Evolutionary conservation across 2,329 filamentous ascomycete species (phyloP).

Genomic region (Colletotrichum higginsianum): DNA sequence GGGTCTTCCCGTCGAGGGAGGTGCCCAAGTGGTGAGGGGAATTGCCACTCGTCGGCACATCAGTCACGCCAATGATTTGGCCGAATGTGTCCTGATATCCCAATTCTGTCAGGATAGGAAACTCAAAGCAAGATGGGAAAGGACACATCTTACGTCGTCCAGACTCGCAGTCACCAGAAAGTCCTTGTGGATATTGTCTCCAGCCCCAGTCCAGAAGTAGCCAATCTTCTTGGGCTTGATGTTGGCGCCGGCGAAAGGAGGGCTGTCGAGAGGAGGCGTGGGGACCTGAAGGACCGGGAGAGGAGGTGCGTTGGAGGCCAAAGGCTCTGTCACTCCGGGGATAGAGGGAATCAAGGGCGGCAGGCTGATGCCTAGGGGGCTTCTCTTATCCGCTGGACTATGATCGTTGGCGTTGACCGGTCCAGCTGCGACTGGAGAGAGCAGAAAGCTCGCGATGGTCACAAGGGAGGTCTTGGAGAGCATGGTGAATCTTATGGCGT

Average conservation of each 20-base stretch:
- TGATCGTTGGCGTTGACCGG: slow-evolving; percentile 22
- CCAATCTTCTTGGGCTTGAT: slow-evolving; percentile 77
- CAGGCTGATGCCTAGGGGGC: slow-evolving; percentile 57
- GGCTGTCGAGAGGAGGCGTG: slow-evolving; percentile 70
- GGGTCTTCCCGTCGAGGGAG: slow-evolving; percentile 69
- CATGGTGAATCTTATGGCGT: neutral
- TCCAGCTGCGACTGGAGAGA: neutral
- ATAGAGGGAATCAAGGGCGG: slow-evolving; percentile 72
- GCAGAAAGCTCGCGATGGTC: slow-evolving; percentile 17
- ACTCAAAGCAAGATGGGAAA: no score
- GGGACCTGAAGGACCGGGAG: slow-evolving; percentile 72
- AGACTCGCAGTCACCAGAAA: slow-evolving; percentile 72
- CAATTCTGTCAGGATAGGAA: neutral
- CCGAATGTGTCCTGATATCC: slow-evolving; percentile 69
- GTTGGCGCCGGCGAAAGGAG: slow-evolving; percentile 66
- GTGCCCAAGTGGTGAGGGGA: slow-evolving; percentile 72
- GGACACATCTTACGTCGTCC: slow-evolving; percentile 63
- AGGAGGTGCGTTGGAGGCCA: slow-evolving; percentile 65
- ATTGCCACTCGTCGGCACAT: slow-evolving; percentile 72
- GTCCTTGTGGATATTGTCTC: slow-evolving; percentile 72
- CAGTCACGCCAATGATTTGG: slow-evolving; percentile 70
- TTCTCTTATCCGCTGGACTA: slow-evolving; percentile 32
- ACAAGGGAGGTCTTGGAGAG: neutral
- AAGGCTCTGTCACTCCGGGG: slow-evolving; percentile 71
- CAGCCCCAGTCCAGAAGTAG: slow-evolving; percentile 75